Evolutionary conservation across 148 eudicot species (phyloP), one percentile per base, ranked within the genome.

Genomic region (Fallopia convolvulus): DNA sequence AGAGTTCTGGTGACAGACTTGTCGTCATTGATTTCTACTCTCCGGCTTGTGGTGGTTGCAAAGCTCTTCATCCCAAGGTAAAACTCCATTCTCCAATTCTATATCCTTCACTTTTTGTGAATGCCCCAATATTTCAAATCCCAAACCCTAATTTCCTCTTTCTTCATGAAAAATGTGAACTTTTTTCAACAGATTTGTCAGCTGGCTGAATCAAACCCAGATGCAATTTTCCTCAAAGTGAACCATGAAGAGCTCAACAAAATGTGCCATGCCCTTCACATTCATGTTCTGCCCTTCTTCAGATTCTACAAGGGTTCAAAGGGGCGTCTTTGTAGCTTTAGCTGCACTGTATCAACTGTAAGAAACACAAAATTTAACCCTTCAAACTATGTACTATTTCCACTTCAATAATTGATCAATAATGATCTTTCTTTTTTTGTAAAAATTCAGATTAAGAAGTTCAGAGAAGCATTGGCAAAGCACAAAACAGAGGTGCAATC

Each of bases 21-120:
- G 97, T 92, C 49, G 85, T 94, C 71, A 82, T 94, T 66, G 93
- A 88, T 79, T 92, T 94, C 58, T 94, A 90, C 77, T 94, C 98
- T 70, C 95, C 97, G 85, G 92, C 94, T 76, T 94, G 98, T 89
- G 98, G 98, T 44, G 97, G 98, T 48, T 94, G 98, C 82, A 92
- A 82, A 83, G 83, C 97, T 74, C 83, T 94, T 80, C 98, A 94
- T 74, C 98, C 98, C 17, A 94, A 94, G 98, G 98, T 92, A 87
- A 42, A 39, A 2, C 13, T 9, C 3, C 11, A 8, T 48, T 8
- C 56, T 52, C 20, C 20, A 14, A 2, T 14, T 52, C 3, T 15
- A 15, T 18, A 52, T 36, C 39, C 39, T 36, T 36, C 39, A 36
- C 39, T 36, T 36, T 4, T 3, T 4, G 3, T 36, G 39, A 36